Conservation (phyloP, 2,329 filamentous ascomycete genomes). For the Dryadomyces quercus-mongolicae region DNA sequence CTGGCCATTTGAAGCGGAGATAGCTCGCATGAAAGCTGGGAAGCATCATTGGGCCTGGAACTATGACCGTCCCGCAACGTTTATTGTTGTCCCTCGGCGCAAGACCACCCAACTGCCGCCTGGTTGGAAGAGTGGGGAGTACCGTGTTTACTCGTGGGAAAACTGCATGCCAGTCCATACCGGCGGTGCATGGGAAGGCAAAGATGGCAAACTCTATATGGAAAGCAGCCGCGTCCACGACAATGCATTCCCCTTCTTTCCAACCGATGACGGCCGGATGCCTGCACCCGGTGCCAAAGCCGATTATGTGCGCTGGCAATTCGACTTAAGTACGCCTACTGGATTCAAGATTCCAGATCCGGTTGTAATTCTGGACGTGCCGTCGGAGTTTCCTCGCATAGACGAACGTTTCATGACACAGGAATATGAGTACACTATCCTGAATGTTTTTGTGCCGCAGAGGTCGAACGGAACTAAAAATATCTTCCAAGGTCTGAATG, state of each 20-base stretch:
- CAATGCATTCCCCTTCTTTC: conserved; percentile 25
- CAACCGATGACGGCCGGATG: conserved; percentile 19
- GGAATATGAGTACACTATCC: background rate
- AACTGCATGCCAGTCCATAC: conserved; percentile 27
- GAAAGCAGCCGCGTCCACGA: conserved; percentile 25
- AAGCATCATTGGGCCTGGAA: conserved; percentile 26
- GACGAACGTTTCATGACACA: conserved; percentile 25
- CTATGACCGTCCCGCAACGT: conserved; percentile 9
- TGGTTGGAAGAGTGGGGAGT: conserved; percentile 15
- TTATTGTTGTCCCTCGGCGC: conserved; percentile 11
- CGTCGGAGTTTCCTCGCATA: conserved; percentile 24
- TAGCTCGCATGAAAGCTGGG: conserved; percentile 24
- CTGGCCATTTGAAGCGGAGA: conserved; percentile 17
- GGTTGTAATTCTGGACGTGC: conserved; percentile 14
- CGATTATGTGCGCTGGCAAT: conserved; percentile 28
- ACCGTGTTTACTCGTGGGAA: conserved; percentile 12
- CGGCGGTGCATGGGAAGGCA: conserved; percentile 27
- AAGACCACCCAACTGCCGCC: conserved; percentile 8
- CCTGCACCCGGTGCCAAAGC: conserved; percentile 22
- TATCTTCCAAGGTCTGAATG: background rate
- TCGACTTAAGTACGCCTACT: conserved; percentile 20
- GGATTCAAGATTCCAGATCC: conserved; percentile 17
- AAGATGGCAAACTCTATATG: conserved; percentile 22
- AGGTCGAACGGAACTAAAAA: conserved; percentile 1
- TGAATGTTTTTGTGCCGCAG: conserved; percentile 1